Evolutionary conservation across 345 rosid species (phyloP).

Genomic region (Chamaenerion angustifolium): DNA sequence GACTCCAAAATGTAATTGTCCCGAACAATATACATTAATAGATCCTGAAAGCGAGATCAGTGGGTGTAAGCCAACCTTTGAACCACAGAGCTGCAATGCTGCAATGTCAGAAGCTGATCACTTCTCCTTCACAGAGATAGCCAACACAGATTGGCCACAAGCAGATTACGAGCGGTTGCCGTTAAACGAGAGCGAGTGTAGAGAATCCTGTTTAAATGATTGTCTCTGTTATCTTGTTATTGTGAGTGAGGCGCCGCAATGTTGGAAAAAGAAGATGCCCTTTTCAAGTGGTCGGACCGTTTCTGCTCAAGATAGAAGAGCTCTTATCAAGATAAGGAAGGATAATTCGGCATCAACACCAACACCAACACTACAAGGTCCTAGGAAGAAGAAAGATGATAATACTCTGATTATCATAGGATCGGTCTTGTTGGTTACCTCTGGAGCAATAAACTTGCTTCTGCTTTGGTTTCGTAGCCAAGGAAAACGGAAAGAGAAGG

Average conservation of each 20-base stretch:
- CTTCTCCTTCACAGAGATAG: constrained; percentile 13
- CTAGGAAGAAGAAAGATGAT: constrained; percentile 5
- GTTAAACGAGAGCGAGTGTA: constrained; percentile 24
- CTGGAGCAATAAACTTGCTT: constrained; percentile 14
- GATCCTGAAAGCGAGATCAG: constrained; percentile 20
- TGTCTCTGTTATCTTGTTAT: constrained; percentile 45
- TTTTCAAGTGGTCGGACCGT: constrained; percentile 23
- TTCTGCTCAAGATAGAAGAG: constrained; percentile 7
- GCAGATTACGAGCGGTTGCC: constrained; percentile 20
- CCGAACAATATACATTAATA: constrained; percentile 21
- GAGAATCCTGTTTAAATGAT: constrained; percentile 28
- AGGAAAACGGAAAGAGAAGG: not conserved
- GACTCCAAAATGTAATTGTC: constrained; percentile 35
- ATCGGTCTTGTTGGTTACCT: constrained; percentile 17
- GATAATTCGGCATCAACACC: constrained; percentile 9
- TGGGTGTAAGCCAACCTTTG: constrained; percentile 28
- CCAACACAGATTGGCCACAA: constrained; percentile 17
- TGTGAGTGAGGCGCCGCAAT: constrained; percentile 10
- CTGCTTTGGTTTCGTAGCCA: constrained; percentile 6
- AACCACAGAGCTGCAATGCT: constrained; percentile 21
- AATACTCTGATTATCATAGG: constrained; percentile 9
- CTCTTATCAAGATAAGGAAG: constrained; percentile 25
- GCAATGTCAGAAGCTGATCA: constrained; percentile 7
- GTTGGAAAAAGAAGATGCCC: constrained; percentile 45
- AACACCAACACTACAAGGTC: not conserved